Base-by-base conservation (phyloP, 441 rosid genomes). In the Populus hybrid region DNA sequence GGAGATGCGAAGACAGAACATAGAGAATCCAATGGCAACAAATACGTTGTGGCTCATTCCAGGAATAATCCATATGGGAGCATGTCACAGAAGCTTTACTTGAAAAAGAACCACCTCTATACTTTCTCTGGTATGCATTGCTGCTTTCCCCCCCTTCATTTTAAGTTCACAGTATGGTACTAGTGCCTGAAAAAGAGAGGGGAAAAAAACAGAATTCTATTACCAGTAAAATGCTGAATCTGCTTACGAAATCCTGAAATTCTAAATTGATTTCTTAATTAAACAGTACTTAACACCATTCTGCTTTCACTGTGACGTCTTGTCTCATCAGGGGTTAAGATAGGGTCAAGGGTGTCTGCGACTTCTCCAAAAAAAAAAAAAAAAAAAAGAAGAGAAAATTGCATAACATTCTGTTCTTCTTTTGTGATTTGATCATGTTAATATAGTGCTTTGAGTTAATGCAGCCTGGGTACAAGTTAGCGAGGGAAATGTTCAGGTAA, bases 401-500 rank as follows among this genome's bases (percentile, higher is more conserved):
- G 7, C 56, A 45, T 45, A 45, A 45, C 20, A 45, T 45, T 45
- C 20, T 45, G 56, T 14, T 45, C 56, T 3, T 45, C 18, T 11
- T 45, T 45, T 45, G 56, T 45, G 11, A 45, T 45, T 12, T 45
- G 56, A 45, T 45, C 10, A 0, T 1, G 2, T 69, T 11, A 36
- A 35, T 42, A 16, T 33, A 2, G 1, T 21, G 21, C 1, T 4
- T 28, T 66, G 29, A 59, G 9, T 33, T 56, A 14, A 28, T 82
- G 76, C 82, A 90, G 97, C 97, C 24, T 94, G 98, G 98, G 69
- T 94, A 74, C 94, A 86, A 83, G 85, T 92, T 35, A 88, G 82
- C 67, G 74, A 84, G 26, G 89, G 90, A 79, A 79, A 68, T 9
- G 81, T 80, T 71, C 75, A 78, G 0, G 91, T 93, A 20, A 71